These are phyloP conservation scores for Penicillium sp. DNA, from an alignment of 2,329 filamentous ascomycete genomes.

Conservation along the genomic window DNA sequence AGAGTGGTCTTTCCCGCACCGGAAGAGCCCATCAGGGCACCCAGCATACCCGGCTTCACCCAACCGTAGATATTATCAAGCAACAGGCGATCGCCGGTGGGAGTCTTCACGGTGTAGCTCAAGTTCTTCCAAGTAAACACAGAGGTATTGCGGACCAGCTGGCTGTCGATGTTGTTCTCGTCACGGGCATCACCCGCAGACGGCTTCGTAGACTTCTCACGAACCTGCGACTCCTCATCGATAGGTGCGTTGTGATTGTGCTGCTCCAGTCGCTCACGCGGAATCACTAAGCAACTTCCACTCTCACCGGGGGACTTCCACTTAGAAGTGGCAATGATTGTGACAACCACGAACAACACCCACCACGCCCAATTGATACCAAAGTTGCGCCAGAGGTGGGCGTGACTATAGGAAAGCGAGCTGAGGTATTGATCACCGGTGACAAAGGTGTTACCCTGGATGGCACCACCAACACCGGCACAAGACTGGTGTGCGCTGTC, in stretches of 20 bases:
- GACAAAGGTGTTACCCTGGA: constrained; percentile 56
- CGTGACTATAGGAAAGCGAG: constrained; percentile 60
- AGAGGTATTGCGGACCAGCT: constrained; percentile 67
- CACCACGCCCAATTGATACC: constrained; percentile 69
- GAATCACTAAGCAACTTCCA: constrained; percentile 65
- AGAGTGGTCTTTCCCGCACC: constrained; percentile 79
- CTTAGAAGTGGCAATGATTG: constrained; percentile 61
- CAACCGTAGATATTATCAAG: constrained; percentile 75
- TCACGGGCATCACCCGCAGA: constrained; percentile 27
- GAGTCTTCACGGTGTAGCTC: constrained; percentile 70
- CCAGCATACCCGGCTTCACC: constrained; percentile 76
- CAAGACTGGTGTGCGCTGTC: constrained; percentile 36
- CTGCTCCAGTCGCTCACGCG: constrained; percentile 62
- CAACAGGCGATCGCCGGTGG: constrained; percentile 60
- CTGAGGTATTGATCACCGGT: constrained; percentile 65
- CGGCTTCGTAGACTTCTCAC: constrained; percentile 34
- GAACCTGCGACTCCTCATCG: constrained; percentile 59
- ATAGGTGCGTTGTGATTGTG: constrained; percentile 35
- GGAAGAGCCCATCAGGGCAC: constrained; percentile 78
- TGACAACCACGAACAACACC: constrained; percentile 64
- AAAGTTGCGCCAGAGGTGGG: constrained; percentile 65
- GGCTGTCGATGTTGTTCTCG: constrained; percentile 40
- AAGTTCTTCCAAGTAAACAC: constrained; percentile 79
- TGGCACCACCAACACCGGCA: constrained; percentile 64
- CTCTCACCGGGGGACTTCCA: constrained; percentile 63